Conservation (phyloP, 176 grass and related monocot species). For the Cenchrus americanus region DNA sequence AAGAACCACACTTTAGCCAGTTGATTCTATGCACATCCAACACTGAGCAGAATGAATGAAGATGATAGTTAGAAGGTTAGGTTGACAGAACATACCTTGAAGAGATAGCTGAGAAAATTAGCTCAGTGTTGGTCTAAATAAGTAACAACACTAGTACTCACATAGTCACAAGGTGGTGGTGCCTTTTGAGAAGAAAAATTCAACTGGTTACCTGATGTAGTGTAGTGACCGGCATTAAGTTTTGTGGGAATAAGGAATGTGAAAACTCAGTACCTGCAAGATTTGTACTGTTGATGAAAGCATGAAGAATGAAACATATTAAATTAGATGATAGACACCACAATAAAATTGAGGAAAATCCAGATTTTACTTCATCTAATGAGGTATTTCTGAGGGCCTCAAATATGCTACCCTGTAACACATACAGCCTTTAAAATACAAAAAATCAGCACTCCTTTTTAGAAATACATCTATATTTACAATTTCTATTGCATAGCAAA, state of each 20-base stretch:
- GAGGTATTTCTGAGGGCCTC: slow-evolving; percentile 11
- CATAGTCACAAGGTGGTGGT: background rate
- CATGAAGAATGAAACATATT: slow-evolving; percentile 6
- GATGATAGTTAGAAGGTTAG: background rate
- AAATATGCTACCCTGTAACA: slow-evolving; percentile 46
- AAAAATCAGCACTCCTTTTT: slow-evolving; percentile 8
- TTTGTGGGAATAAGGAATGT: background rate
- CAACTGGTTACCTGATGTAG: slow-evolving; percentile 1
- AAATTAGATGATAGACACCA: background rate
- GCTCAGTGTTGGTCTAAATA: background rate
- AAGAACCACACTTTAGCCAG: background rate
- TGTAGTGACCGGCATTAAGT: background rate
- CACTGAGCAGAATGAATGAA: background rate
- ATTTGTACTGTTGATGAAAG: background rate
- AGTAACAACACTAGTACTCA: slow-evolving; percentile 1
- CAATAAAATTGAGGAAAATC: slow-evolving; percentile 13
- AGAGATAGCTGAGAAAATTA: slow-evolving; percentile 10
- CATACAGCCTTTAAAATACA: slow-evolving; percentile 28
- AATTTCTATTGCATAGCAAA: slow-evolving; percentile 30
- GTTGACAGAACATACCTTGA: slow-evolving; percentile 30
- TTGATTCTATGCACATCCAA: slow-evolving; percentile 6
- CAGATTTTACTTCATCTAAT: slow-evolving; percentile 27
- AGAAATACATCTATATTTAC: slow-evolving; percentile 49
- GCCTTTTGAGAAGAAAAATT: slow-evolving; percentile 36
- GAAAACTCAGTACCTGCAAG: background rate